Evolutionary conservation across 768 basidiomycete species (phyloP), one percentile per base, ranked within the genome.

Genomic region (Cystobasidiopsis lactophilus): DNA sequence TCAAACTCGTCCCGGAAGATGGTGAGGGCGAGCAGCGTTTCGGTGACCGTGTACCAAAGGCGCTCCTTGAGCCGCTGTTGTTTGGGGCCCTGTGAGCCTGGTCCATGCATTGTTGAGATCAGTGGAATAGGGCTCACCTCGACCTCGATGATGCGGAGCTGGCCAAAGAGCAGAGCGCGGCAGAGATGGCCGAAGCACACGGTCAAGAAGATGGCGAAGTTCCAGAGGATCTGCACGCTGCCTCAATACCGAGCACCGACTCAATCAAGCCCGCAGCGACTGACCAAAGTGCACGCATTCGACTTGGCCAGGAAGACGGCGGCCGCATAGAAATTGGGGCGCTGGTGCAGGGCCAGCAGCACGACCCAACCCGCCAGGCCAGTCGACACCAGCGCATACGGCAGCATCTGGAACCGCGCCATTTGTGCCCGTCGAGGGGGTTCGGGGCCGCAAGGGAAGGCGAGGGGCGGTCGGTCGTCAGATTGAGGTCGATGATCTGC

Each of bases 1-100:
- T 89, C 85, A 64, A 91, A 88, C 66, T 86, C 85, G 66, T 89
- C 85, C 54, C 88, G 75, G 69, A 98, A 98, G 59, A 96, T 96
- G 33, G 93, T 93, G 65, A 96, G 82, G 0, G 93, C 91, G 48
- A 98, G 71, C 33, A 98, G 72, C 5, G 85, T 89, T 66, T 98
- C 93, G 1, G 93, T 96, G 47, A 96, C 75, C 68, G 93, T 93
- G 70, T 89, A 88, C 91, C 93, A 96, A 29, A 85, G 75, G 58
- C 85, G 75, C 64, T 96, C 91, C 66, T 95, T 93, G 1, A 98
- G 73, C 27, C 89, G 80, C 91, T 98, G 63, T 18, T 23, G 41
- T 7, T 27, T 19, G 23, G 30, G n/a, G 16, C 1, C 50, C n/a
- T 16, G 4, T n/a, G 21, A 9, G 37, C 16, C 10, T 46, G 11